Percentiles rank a stretch among this genome's conserved stretches.
phyloP scores from a whole-genome alignment of 2,329 filamentous ascomycete species.

The Venturia pyrina region DNA sequence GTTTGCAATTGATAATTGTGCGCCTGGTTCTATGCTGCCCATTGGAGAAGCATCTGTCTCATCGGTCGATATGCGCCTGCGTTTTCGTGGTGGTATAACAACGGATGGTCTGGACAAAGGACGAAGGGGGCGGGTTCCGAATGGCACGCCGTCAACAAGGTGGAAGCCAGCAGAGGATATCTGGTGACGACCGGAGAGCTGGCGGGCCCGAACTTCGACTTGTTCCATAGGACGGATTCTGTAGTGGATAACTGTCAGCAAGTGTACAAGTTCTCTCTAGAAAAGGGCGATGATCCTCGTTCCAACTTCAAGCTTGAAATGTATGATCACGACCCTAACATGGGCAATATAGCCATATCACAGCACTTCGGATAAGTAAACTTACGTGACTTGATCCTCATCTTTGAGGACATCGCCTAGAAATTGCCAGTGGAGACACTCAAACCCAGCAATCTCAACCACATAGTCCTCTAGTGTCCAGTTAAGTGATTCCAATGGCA shows the following conservation, averaged over 20 bases:
- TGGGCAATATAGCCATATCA: not conserved
- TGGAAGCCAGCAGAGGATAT: conserved; percentile 71
- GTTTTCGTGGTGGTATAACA: conserved; percentile 64
- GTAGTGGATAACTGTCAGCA: not conserved
- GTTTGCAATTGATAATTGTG: conserved; percentile 3
- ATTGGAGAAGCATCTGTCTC: conserved; percentile 3
- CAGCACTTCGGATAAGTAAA: conserved; percentile 15
- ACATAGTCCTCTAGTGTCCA: conserved; percentile 89
- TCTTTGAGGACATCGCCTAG: conserved; percentile 63
- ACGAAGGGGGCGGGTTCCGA: conserved; percentile 63
- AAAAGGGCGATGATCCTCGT: not conserved
- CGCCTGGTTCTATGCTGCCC: not conserved
- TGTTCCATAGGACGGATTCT: conserved; percentile 71
- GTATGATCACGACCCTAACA: not conserved
- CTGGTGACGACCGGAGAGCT: conserved; percentile 68
- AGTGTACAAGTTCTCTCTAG: not conserved
- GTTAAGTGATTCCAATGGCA: conserved; percentile 70
- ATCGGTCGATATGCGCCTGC: conserved; percentile 27
- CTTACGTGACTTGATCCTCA: conserved; percentile 74
- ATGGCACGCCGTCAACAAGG: conserved; percentile 75
- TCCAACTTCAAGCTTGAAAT: not conserved
- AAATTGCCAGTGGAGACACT: conserved; percentile 77
- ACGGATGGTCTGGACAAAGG: conserved; percentile 53
- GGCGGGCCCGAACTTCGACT: conserved; percentile 62
- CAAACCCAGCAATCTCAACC: conserved; percentile 69